phyloP scores from a whole-genome alignment of 176 grass and related monocot genomes.

The Pontederia paniculata region DNA sequence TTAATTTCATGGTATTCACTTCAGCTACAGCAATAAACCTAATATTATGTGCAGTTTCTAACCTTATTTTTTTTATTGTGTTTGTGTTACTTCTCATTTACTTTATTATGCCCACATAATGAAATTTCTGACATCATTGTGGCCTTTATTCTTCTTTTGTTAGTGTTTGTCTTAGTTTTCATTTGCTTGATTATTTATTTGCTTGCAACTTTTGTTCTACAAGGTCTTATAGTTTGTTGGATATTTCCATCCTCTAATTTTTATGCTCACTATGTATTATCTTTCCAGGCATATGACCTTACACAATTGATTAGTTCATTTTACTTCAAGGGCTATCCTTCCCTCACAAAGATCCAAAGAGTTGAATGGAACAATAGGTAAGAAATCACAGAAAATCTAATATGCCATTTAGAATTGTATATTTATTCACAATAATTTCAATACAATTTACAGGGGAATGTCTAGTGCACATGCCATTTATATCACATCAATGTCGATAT shows the following conservation, averaged over 20 bases:
- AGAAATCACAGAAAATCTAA: background rate
- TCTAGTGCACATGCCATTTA: conserved; percentile 77
- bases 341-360: conserved; percentile 69
- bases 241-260: conserved; percentile 12
- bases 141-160: too few species aligned
- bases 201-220: background rate
- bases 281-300: conserved; percentile 61
- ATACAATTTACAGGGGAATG: conserved; percentile 82
- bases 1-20: too few species aligned
- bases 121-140: too few species aligned
- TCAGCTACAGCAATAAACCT: too few species aligned
- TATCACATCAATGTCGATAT: conserved; percentile 67
- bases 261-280: conserved; percentile 18
- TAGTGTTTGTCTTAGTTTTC: too few species aligned
- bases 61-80: too few species aligned
- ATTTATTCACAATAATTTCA: background rate
- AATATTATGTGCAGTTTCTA: too few species aligned
- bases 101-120: too few species aligned
- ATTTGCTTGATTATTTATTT: too few species aligned
- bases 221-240: conserved; percentile 7
- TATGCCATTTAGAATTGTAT: background rate
- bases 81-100: too few species aligned
- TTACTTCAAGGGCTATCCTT: conserved; percentile 75
- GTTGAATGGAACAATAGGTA: conserved; percentile 98
- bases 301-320: conserved; percentile 58